phyloP scores from a whole-genome alignment of 2,329 filamentous ascomycete genomes.

The Sordariomycetes sp. region DNA sequence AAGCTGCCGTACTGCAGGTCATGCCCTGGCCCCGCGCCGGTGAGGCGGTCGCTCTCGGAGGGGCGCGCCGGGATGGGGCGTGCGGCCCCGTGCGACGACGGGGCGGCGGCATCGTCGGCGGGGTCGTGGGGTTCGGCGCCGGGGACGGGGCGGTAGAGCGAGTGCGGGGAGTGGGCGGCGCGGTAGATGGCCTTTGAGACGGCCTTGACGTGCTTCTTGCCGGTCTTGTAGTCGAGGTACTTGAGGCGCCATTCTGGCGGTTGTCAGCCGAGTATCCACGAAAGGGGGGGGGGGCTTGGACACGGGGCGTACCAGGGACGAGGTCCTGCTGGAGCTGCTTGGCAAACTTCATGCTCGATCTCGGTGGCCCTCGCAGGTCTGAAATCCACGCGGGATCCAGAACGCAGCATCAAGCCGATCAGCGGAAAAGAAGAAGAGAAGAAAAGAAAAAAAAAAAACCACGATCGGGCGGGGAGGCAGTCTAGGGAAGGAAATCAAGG shows the following conservation, averaged over 20 bases:
- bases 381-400: background rate
- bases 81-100: background rate
- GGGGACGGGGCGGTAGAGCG: constrained; percentile 7
- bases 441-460: too few relatives aligned
- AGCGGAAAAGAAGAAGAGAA: background rate
- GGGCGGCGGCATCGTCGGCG: background rate
- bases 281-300: background rate
- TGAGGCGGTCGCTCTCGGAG: constrained; percentile 26
- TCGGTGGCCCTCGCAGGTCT: background rate
- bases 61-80: constrained; percentile 2
- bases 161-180: constrained; percentile 37
- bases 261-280: background rate
- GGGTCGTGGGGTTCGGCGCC: background rate
- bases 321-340: constrained; percentile 77
- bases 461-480: background rate
- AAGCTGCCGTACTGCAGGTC: constrained; percentile 40
- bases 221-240: constrained; percentile 90
- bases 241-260: constrained; percentile 72
- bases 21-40: constrained; percentile 16
- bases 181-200: constrained; percentile 59
- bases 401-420: background rate
- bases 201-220: constrained; percentile 87
- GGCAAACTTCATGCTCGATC: constrained; percentile 48
- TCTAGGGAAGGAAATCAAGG: background rate
- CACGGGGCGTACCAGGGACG: constrained; percentile 51